Base-by-base conservation (phyloP, 2,329 filamentous ascomycete genomes). In the Fusarium torreyae region DNA sequence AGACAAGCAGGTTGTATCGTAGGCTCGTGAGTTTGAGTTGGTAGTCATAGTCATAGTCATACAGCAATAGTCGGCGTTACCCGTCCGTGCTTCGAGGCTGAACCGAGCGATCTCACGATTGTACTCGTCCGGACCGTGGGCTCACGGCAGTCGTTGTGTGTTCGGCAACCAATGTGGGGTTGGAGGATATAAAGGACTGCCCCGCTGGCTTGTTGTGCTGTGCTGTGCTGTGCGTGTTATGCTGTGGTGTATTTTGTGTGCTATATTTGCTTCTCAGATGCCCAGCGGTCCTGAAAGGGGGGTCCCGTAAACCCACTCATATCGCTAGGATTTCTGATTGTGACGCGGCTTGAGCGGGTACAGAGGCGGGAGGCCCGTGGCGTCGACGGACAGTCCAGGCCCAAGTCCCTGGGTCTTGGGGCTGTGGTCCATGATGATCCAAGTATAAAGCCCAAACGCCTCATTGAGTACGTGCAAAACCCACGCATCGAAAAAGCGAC, bases 311-410 rank as follows among this genome's bases (percentile, higher is more conserved):
- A 49, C 54, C 58, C 59, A 60, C 58, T 49, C 52, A 60, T 49
- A 58, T 38, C 59, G 18, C 40, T 49, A 50, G 66, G 49, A 66
- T 69, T 63, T 69, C 59, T 55, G 50, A 54, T 56, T 64, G 63
- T 57, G 53, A 58, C 63, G 69, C 69, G 71, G 63, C 69, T 72
- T 72, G 49, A 53, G 73, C 72, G 71, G 65, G 63, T 74, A 71
- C 59, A 70, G 56, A 63, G 63, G 59, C 73, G 73, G 68, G 70
- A 67, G 62, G 61, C 60, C 60, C 64, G 73, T 75, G 69, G 73
- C 73, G 73, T 63, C 40, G 62, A 68, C 55, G 57, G 63, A 20
- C 73, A 74, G 65, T 74, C 73, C 66, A 75, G 73, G 71, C 71
- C 73, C 71, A 59, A 62, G 63, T 70, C 60, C 68, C 58, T 75